Base-by-base conservation (phyloP, 2,329 filamentous ascomycete species). In the Alternaria arbusti region DNA sequence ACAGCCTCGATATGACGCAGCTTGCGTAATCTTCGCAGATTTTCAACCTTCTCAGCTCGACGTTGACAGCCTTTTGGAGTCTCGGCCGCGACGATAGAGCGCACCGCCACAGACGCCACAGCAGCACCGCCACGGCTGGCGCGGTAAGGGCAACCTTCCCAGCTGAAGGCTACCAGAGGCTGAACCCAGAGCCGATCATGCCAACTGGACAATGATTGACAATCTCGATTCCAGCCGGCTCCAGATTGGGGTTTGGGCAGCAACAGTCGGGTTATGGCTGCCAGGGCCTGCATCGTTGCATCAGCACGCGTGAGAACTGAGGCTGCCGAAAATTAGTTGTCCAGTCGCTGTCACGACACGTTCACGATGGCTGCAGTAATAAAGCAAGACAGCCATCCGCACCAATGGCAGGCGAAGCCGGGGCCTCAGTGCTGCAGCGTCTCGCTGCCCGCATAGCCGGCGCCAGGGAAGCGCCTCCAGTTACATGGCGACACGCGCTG, bases 371-470 rank as follows among this genome's bases (percentile, higher is more conserved):
- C 65, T 73, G 74, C 74, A 72, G 70, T 60, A 61, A 47, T 57
- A 64, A 54, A 56, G 45, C 52, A 54, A 25, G 49, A 40, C 40
- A 26, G 44, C 30, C 51, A 28, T 32, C 15, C 22, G 56, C 63
- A 45, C 63, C 59, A 65, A 65, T 65, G 40, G 43, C 47, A 40
- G 26, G n/a, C 25, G 4, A 20, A 28, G 43, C 46, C 56, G 54
- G 49, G 26, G 22, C 25, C 23, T 40, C 56, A 51, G 28, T 22
- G 51, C 52, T 56, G 63, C 69, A 64, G 75, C 76, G 76, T 74
- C 68, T 76, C 74, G 77, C 76, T 71, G 77, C 61, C 71, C 71
- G 75, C 75, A 74, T 76, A 71, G 45, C 63, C 71, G 74, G 73
- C 70, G 66, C 63, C 62, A 58, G 63, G 47, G 55, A 59, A 60